A percentile compares a stretch with the other conserved stretches of the same genome.
These are phyloP conservation scores for Phytophthora crassamura DNA, from an alignment of 352 stramenopile genomes.

Conservation along the genomic window DNA sequence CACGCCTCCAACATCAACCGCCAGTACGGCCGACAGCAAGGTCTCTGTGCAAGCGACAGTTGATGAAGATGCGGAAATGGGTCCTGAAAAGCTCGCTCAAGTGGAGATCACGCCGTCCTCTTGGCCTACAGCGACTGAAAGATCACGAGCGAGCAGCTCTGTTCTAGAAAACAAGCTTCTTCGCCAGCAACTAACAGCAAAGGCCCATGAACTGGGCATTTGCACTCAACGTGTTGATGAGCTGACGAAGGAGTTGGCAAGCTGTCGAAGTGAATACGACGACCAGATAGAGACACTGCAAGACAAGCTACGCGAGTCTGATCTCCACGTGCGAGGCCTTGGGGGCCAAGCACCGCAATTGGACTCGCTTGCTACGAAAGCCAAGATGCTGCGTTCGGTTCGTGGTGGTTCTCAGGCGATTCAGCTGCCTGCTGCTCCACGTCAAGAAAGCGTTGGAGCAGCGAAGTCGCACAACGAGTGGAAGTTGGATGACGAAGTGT, in stretches of 20 bases:
- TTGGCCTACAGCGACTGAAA: not conserved
- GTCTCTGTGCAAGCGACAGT: conserved; percentile 12
- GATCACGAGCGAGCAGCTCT: conserved; percentile 28
- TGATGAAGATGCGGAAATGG: conserved; percentile 23
- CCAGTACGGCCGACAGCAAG: conserved; percentile 13
- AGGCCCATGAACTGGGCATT: conserved; percentile 54
- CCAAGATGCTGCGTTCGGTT: conserved; percentile 66
- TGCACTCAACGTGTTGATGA: conserved; percentile 51
- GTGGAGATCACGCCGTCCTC: not conserved
- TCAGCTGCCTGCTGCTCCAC: conserved; percentile 7
- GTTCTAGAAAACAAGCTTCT: conserved; percentile 62
- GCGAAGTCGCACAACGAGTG: conserved; percentile 50
- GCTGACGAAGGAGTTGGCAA: conserved; percentile 53
- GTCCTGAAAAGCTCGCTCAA: not conserved
- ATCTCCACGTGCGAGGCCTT: conserved; percentile 51
- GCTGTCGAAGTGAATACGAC: conserved; percentile 66
- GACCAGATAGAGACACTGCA: conserved; percentile 50
- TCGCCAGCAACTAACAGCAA: conserved; percentile 58
- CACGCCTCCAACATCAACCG: conserved; percentile 16
- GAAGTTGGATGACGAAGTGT: conserved; percentile 71
- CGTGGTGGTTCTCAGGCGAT: conserved; percentile 48
- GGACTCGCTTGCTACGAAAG: conserved; percentile 58
- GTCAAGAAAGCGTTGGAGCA: conserved; percentile 34
- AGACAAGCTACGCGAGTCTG: conserved; percentile 58
- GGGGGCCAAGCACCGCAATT: conserved; percentile 52